Percentiles rank a stretch among this genome's conserved stretches.
phyloP scores from a whole-genome alignment of 164 flowering plant species.

The Aristolochia californica region DNA sequence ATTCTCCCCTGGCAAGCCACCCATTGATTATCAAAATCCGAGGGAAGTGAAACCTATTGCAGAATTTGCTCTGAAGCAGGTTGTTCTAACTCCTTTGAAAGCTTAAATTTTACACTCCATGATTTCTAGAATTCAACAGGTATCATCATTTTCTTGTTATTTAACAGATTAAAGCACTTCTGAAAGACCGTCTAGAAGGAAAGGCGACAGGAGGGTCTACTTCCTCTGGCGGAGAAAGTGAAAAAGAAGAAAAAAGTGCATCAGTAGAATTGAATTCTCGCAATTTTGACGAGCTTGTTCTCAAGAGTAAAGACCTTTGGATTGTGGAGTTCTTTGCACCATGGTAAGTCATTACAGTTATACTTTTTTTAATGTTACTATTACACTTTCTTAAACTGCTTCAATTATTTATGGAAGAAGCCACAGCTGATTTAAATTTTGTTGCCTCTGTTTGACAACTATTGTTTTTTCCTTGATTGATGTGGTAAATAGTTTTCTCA shows the following conservation, averaged over 20 bases:
- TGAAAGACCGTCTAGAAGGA: slow-evolving; percentile 77
- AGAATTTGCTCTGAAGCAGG: slow-evolving; percentile 81
- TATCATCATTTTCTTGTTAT: neutral
- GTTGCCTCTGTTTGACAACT: too few relatives aligned
- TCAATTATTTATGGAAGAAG: too few relatives aligned
- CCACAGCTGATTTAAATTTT: too few relatives aligned
- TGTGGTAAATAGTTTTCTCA: too few relatives aligned
- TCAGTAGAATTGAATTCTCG: slow-evolving; percentile 67
- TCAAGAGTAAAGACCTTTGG: slow-evolving; percentile 94
- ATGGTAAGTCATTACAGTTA: slow-evolving; percentile 64
- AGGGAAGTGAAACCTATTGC: slow-evolving; percentile 90
- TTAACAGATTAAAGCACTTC: slow-evolving; percentile 62
- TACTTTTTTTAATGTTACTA: too few relatives aligned
- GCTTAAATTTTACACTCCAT: neutral
- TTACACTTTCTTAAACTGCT: neutral
- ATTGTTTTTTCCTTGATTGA: too few relatives aligned
- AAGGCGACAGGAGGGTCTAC: slow-evolving; percentile 51
- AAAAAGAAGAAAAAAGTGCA: slow-evolving; percentile 60
- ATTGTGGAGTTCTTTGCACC: slow-evolving; percentile 97
- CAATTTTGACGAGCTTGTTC: slow-evolving; percentile 80
- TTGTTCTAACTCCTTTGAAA: slow-evolving; percentile 12
- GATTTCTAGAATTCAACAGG: neutral
- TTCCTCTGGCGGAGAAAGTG: slow-evolving; percentile 40
- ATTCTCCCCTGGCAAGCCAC: slow-evolving; percentile 85
- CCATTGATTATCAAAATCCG: slow-evolving; percentile 89